A percentile compares a stretch with the other conserved stretches of the same genome.
These are phyloP conservation scores for Tanacetum coccineum DNA, from an alignment of 129 eudicot species.

Conservation along the genomic window DNA sequence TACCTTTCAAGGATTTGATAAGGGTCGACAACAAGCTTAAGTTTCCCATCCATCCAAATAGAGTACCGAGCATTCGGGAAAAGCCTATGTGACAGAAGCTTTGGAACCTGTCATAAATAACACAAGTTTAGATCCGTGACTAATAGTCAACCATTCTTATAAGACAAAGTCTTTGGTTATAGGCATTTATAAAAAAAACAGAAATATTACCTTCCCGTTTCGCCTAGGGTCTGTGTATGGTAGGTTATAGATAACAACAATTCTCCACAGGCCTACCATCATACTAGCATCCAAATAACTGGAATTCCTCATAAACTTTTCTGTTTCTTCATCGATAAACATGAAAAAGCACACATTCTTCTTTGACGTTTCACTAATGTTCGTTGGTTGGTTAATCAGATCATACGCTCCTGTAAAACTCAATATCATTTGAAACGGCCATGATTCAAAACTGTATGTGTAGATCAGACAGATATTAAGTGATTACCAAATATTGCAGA, in stretches of 20 bases:
- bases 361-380: conserved; percentile 58
- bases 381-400: conserved; percentile 58
- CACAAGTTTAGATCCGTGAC: too few relatives aligned
- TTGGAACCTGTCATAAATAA: conserved; percentile 50
- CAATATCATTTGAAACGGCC: conserved; percentile 10
- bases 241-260: conserved; percentile 55
- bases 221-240: conserved; percentile 82
- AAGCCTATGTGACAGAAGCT: conserved; percentile 73
- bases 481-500: conserved; percentile 84
- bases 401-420: conserved; percentile 62
- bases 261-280: conserved; percentile 69
- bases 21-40: conserved; percentile 82
- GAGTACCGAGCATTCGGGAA: conserved; percentile 79
- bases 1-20: conserved; percentile 82
- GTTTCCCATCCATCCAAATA: conserved; percentile 81
- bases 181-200: not conserved
- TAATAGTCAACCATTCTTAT: too few relatives aligned
- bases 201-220: conserved; percentile 57
- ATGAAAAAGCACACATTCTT: conserved; percentile 62
- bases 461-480: conserved; percentile 3
- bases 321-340: conserved; percentile 83
- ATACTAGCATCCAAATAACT: conserved; percentile 44
- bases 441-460: conserved; percentile 12
- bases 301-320: conserved; percentile 48
- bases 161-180: not conserved